Conservation (phyloP, 2,329 filamentous ascomycete species). For the Claviceps humidiphila region DNA sequence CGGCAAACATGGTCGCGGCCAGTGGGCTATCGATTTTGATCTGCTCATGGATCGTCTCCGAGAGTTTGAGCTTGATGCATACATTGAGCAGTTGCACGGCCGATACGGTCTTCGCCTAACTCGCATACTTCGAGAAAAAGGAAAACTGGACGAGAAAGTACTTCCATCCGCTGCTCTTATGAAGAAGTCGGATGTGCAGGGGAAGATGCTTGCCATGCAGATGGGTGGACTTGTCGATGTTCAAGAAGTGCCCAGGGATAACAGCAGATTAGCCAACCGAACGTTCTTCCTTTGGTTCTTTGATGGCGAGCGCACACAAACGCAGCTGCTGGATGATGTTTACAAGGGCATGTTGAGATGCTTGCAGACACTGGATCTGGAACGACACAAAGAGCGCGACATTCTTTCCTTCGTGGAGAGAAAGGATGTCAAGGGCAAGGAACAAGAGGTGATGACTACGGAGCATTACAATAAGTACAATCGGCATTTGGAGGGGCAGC, state of each 20-base stretch:
- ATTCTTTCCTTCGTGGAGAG: constrained; percentile 73
- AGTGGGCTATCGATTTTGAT: constrained; percentile 79
- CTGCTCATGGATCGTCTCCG: constrained; percentile 56
- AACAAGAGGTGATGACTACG: constrained; percentile 65
- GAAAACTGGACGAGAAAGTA: constrained; percentile 90
- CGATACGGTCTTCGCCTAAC: constrained; percentile 68
- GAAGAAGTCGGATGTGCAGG: constrained; percentile 72
- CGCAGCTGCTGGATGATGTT: constrained; percentile 61
- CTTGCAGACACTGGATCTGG: constrained; percentile 65
- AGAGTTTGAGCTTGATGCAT: constrained; percentile 67
- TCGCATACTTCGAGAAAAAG: constrained; percentile 71
- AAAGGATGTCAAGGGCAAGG: constrained; percentile 71
- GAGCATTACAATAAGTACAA: constrained; percentile 56
- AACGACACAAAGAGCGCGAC: constrained; percentile 56
- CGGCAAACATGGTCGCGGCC: constrained; percentile 47
- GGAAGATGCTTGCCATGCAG: constrained; percentile 74
- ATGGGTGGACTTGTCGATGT: constrained; percentile 77
- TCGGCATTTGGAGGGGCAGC: constrained; percentile 48
- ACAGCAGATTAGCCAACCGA: constrained; percentile 64
- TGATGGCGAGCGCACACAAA: constrained; percentile 58
- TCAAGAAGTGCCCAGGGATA: constrained; percentile 87
- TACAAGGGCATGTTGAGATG: constrained; percentile 86
- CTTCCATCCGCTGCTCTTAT: constrained; percentile 70
- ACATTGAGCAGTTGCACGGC: constrained; percentile 67
- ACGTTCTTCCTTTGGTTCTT: constrained; percentile 91